These are phyloP conservation scores for Pyrus communis DNA, from an alignment of 306 rosid species.

Conservation along the genomic window DNA sequence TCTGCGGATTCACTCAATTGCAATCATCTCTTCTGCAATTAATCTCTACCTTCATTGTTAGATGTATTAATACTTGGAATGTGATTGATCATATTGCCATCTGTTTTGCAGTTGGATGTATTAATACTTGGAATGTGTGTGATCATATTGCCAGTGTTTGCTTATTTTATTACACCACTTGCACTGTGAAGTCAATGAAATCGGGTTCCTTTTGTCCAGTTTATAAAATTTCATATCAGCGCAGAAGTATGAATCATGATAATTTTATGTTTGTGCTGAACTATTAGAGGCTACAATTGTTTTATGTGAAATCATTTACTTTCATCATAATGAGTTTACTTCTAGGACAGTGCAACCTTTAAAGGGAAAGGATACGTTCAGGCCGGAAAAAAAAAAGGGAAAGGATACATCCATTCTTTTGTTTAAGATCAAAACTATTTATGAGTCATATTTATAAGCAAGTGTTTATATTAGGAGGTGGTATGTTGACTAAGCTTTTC, in stretches of 20 bases:
- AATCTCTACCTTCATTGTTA: background rate
- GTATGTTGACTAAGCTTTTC: no score
- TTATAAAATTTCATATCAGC: slow-evolving; percentile 68
- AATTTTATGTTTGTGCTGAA: background rate
- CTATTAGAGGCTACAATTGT: background rate
- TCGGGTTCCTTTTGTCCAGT: slow-evolving; percentile 68
- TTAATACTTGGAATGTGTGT: background rate
- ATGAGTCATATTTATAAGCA: no score
- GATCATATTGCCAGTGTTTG: background rate
- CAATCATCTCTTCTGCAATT: slow-evolving; percentile 91
- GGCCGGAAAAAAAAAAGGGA: no score
- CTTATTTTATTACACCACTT: slow-evolving; percentile 38
- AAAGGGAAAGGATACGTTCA: no score
- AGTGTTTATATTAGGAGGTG: no score
- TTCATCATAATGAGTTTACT: background rate
- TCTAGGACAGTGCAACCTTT: no score
- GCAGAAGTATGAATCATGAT: slow-evolving; percentile 44
- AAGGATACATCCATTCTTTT: no score
- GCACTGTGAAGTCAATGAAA: slow-evolving; percentile 70
- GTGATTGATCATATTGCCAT: background rate
- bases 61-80: background rate
- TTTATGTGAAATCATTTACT: background rate
- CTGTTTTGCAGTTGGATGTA: background rate
- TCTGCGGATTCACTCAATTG: slow-evolving; percentile 65
- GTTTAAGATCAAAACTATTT: no score